phyloP scores from a whole-genome alignment of 2,329 filamentous ascomycete genomes.

The Nakataea oryzae region DNA sequence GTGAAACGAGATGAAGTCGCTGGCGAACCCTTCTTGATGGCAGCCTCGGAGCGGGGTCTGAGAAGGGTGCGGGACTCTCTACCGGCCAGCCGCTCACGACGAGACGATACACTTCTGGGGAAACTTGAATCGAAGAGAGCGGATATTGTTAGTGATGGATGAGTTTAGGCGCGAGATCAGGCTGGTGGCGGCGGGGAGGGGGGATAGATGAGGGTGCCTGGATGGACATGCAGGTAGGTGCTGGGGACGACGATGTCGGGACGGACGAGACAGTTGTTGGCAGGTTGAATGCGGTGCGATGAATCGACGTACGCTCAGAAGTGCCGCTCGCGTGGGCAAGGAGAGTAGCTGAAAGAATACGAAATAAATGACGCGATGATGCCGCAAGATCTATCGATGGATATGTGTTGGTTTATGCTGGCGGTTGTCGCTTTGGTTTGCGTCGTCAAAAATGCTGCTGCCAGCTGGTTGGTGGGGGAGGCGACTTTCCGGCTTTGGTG shows the following conservation, averaged over 20 bases:
- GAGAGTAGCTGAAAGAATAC: not conserved
- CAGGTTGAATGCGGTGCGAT: not conserved
- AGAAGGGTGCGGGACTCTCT: not conserved
- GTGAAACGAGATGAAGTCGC: conserved; percentile 2
- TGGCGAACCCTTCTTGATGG: not conserved
- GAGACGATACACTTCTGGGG: not conserved
- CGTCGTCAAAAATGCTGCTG: not conserved
- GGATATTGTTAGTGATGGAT: not conserved
- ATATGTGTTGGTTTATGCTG: not conserved
- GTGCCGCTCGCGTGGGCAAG: not conserved
- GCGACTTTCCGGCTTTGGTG: not conserved
- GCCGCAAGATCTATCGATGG: not conserved
- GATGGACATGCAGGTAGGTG: not conserved
- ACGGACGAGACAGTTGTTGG: not conserved
- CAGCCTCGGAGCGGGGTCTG: conserved; percentile 4
- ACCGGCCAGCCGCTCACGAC: not conserved
- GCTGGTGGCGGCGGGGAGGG: not conserved
- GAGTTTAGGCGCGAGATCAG: not conserved
- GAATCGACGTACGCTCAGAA: not conserved
- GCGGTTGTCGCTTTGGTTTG: not conserved
- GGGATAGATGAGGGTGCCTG: not conserved
- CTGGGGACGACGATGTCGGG: not conserved
- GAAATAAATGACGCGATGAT: not conserved
- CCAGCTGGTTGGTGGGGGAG: not conserved
- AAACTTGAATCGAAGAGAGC: not conserved